Conservation (phyloP, 2,329 filamentous ascomycete genomes). For the Cladosporium cucumerinum region DNA sequence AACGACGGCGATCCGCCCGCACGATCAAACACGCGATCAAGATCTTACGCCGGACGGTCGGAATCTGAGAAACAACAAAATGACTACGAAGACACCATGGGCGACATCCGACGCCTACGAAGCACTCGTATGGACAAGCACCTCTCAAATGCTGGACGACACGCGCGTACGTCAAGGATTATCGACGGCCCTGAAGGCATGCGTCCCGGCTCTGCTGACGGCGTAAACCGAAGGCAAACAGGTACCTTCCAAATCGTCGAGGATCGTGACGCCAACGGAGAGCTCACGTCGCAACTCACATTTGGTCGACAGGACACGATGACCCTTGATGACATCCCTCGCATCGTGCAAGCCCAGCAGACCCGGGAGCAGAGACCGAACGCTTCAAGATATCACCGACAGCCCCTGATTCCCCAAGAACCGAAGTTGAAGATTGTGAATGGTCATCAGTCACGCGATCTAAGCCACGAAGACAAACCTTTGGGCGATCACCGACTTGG, state of each 20-base stretch:
- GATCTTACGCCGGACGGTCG: constrained; percentile 64
- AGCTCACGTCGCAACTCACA: constrained; percentile 69
- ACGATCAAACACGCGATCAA: constrained; percentile 67
- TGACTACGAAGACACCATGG: constrained; percentile 91
- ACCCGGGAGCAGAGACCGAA: constrained; percentile 84
- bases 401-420: constrained; percentile 63
- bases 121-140: constrained; percentile 94
- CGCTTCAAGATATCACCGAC: constrained; percentile 71
- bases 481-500: constrained; percentile 44
- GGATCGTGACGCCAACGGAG: constrained; percentile 66
- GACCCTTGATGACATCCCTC: constrained; percentile 91
- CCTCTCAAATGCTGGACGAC: constrained; percentile 86
- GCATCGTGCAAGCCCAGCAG: constrained; percentile 93
- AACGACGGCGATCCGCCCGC: constrained; percentile 49
- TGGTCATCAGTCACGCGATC: constrained; percentile 67
- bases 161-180: constrained; percentile 83
- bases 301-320: constrained; percentile 89
- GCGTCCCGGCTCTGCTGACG: constrained; percentile 69
- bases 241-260: constrained; percentile 73
- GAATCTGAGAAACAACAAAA: constrained; percentile 57
- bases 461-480: constrained; percentile 52
- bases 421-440: constrained; percentile 66
- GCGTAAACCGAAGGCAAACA: constrained; percentile 37
- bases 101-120: constrained; percentile 85
- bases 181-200: constrained; percentile 81